Evolutionary conservation across 495 filamentous ascomycete genomes (phyloP).

Genomic region (Sabuloglossum arenarium): DNA sequence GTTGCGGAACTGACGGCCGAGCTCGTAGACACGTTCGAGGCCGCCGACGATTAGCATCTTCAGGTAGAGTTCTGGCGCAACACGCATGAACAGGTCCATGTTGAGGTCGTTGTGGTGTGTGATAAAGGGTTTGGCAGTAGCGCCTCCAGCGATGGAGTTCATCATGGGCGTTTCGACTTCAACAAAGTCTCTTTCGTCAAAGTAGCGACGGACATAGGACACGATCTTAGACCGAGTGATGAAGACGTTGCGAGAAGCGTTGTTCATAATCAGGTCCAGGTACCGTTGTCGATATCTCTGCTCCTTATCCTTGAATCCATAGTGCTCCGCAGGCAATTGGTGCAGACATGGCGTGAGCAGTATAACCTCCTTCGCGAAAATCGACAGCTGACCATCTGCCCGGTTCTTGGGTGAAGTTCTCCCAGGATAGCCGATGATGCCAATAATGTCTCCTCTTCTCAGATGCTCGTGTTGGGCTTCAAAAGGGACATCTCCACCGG

Average conservation of each 20-base stretch:
- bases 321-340: constrained; percentile 79
- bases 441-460: constrained; percentile 78
- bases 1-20: constrained; percentile 83
- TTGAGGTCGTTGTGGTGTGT: constrained; percentile 90
- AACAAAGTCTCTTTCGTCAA: constrained; percentile 66
- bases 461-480: constrained; percentile 78
- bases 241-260: constrained; percentile 58
- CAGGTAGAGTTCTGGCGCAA: constrained; percentile 88
- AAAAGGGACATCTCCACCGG: constrained; percentile 40
- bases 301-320: constrained; percentile 87
- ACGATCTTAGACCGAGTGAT: constrained; percentile 69
- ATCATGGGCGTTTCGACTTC: constrained; percentile 98
- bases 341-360: constrained; percentile 84
- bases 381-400: constrained; percentile 71
- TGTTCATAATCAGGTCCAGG: constrained; percentile 93
- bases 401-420: constrained; percentile 77
- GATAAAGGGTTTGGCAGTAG: constrained; percentile 86
- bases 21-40: constrained; percentile 77
- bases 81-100: constrained; percentile 82
- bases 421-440: constrained; percentile 72
- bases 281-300: constrained; percentile 79
- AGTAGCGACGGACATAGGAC: constrained; percentile 64
- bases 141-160: constrained; percentile 86
- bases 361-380: constrained; percentile 73
- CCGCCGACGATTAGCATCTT: constrained; percentile 94